Conservation (phyloP, 140 eudicot genomes). For the Flaveria floridana region DNA sequence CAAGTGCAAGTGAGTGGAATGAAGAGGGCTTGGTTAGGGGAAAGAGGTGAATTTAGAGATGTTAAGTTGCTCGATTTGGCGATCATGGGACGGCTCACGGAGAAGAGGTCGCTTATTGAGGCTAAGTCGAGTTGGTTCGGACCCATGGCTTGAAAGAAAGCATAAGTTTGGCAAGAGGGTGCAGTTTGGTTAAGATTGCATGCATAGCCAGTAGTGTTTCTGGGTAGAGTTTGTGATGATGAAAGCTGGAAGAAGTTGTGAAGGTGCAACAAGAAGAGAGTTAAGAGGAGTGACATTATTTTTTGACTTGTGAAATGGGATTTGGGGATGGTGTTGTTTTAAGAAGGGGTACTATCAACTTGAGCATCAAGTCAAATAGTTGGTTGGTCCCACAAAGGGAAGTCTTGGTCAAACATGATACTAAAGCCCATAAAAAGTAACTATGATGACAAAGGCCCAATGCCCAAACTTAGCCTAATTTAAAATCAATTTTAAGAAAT, state of each 20-base stretch:
- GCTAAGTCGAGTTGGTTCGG: conserved; percentile 69
- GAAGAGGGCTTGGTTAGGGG: conserved; percentile 62
- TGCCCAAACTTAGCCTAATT: no score
- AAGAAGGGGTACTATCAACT: conserved; percentile 19
- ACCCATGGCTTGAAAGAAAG: conserved; percentile 53
- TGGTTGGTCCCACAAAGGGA: conserved; percentile 20
- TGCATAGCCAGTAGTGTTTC: conserved; percentile 60
- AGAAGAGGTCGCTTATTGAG: conserved; percentile 70
- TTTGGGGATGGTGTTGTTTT: conserved; percentile 29
- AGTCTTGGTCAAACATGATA: conserved; percentile 18
- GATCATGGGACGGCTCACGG: conserved; percentile 70
- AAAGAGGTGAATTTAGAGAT: conserved; percentile 49
- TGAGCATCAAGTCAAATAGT: conserved; percentile 23
- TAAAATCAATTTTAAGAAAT: no score
- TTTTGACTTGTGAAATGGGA: conserved; percentile 21
- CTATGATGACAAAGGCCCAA: no score
- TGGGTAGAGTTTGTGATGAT: conserved; percentile 37
- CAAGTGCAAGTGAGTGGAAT: conserved; percentile 78
- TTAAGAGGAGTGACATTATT: conserved; percentile 29
- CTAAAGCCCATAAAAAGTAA: background rate
- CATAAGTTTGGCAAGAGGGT: conserved; percentile 77
- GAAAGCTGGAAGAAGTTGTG: conserved; percentile 34
- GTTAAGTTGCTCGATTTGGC: conserved; percentile 73
- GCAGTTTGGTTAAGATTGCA: conserved; percentile 54
- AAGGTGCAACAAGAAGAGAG: conserved; percentile 30